Base-by-base conservation (phyloP, 169 alveolate genomes). In the Plasmodium knowlesi region DNA sequence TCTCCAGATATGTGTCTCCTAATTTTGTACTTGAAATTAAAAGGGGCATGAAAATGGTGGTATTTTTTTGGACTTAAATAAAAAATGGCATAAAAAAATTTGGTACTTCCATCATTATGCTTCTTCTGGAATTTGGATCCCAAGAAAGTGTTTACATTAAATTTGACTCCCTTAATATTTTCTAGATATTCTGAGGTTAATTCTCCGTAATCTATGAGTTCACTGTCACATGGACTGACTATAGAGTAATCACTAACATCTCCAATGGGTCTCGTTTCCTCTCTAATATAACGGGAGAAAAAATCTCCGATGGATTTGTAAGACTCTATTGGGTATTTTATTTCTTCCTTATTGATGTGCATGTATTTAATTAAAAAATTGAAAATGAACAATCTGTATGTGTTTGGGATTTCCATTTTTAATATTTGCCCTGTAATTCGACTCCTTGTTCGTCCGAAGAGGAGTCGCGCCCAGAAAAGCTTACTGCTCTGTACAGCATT, bases 31-130 rank as follows among this genome's bases (percentile, higher is more conserved):
- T 79, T 72, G 71, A 90, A 90, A 80, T 90, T 76, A 83, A 83
- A 82, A 3, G 95, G 95, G n/a, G 95, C 92, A 90, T 90, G 95
- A 25, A 90, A 90, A 74, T 90, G 95, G 32, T 90, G 95, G 61
- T 90, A 90, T 61, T 82, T 46, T 25, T 41, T 73, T 0, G 92
- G 95, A 37, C 86, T 82, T 67, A 90, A 82, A 82, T 90, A 82
- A 73, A 90, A 90, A 46, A 90, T 83, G 25, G 85, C 92, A 90
- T 90, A 90, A 83, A 79, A 83, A 41, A 90, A 79, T 57, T 46
- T 90, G 1, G 92, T 90, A 79, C 57, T 79, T 12, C 41, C 92
- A 54, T 90, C 92, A 54, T 90, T 74, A 79, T 82, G 61, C 71
- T 90, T 90, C 22, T 82, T 83, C 39, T 71, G 30, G 9, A 90